Evolutionary conservation across 2,329 filamentous ascomycete genomes (phyloP), one percentile per base, ranked within the genome.

Genomic region (Didymella pinodella): DNA sequence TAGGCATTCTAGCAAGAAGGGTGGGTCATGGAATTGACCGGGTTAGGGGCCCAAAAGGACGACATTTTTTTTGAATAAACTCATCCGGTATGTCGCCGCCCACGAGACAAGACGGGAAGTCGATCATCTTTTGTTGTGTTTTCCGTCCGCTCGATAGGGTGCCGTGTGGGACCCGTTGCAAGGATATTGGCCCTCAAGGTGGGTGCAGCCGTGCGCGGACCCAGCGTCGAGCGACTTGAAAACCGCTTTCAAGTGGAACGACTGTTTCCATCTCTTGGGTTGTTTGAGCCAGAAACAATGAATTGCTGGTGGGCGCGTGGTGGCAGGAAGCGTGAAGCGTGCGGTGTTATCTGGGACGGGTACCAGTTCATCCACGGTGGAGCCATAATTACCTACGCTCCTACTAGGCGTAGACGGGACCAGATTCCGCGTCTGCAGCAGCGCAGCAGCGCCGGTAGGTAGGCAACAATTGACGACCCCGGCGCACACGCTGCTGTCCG

Each of bases 161-260:
- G 48, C 45, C 29, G 36, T 58, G 55, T 48, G 56, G 48, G 50
- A 47, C 50, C 46, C 26, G 41, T 46, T 49, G 46, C 46, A 59
- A 58, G 49, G 55, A 53, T 49, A 36, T 32, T 22, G 22, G 4
- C 22, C 16, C n/a, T 41, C 31, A 26, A 43, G 40, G 25, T 34
- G 26, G 43, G 8, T 43, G 36, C 41, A 41, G 50, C 11, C 28
- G 40, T 28, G 32, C 40, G 40, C 22, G 38, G 44, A 53, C 29
- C 50, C 45, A 22, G 22, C 3, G 22, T 22, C 31, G 12, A 53
- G 38, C 50, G 49, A 22, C 28, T 40, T 16, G 8, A 28, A 29
- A n/a, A n/a, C 8, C 8, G 16, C 25, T 12, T 28, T 44, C 14
- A 16, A 44, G 25, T 44, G 25, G 41, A 25, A 44, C 14, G 14